Conservation (phyloP, 2,329 filamentous ascomycete genomes). For the Calonectria pseudoreteaudii region DNA sequence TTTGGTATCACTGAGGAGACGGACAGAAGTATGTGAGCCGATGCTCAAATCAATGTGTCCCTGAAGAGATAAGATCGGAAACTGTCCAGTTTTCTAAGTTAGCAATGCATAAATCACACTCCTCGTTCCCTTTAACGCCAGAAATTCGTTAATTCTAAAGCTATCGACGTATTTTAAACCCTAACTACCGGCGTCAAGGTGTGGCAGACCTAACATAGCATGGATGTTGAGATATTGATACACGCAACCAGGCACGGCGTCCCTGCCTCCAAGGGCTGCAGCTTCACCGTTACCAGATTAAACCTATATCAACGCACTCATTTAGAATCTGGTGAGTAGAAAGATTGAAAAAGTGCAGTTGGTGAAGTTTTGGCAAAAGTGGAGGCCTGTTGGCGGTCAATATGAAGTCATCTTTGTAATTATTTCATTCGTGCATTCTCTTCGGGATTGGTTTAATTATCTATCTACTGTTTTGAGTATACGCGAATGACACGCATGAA, state of each 20-base stretch:
- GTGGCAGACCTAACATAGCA: slow-evolving; percentile 32
- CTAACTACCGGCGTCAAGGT: slow-evolving; percentile 35
- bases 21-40: slow-evolving; percentile 30
- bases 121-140: too few species aligned
- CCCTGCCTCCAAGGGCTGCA: too few species aligned
- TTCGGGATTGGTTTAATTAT: background rate
- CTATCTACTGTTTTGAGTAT: background rate
- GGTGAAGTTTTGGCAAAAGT: slow-evolving; percentile 37
- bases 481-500: background rate
- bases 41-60: slow-evolving; percentile 33
- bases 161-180: slow-evolving; percentile 38
- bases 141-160: slow-evolving; percentile 11
- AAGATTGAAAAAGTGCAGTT: slow-evolving; percentile 28
- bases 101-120: background rate
- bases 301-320: slow-evolving; percentile 26
- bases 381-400: slow-evolving; percentile 34
- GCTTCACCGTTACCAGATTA: slow-evolving; percentile 29
- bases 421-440: background rate
- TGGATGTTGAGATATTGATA: slow-evolving; percentile 41
- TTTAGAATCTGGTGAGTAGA: slow-evolving; percentile 24
- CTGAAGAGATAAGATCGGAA: slow-evolving; percentile 31
- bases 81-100: slow-evolving; percentile 37
- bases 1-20: slow-evolving; percentile 37
- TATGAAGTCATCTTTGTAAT: slow-evolving; percentile 33
- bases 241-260: too few species aligned